These are phyloP conservation scores for Chaetomium sp. DNA, from an alignment of 2,329 filamentous ascomycete species.

Conservation along the genomic window DNA sequence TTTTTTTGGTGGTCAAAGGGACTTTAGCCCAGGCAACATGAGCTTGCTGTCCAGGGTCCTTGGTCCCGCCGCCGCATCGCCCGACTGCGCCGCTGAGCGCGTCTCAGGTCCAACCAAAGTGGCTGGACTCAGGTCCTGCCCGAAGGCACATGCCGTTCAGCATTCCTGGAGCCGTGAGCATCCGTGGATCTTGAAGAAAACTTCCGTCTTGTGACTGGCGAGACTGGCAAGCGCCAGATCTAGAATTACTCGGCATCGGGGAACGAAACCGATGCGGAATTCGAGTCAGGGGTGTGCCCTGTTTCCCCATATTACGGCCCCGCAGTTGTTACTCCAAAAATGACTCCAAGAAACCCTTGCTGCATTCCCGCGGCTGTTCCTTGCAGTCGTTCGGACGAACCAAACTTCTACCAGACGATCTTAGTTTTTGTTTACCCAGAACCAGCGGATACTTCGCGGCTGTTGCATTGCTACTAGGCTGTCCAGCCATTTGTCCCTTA, in stretches of 20 bases:
- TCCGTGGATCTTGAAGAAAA: too few relatives aligned
- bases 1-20: neutral
- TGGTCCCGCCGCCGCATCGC: neutral
- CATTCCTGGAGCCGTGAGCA: too few relatives aligned
- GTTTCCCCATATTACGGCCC: constrained; percentile 8
- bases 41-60: too few relatives aligned
- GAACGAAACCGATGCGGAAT: neutral
- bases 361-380: neutral
- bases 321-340: neutral
- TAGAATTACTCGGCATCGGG: neutral
- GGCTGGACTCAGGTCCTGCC: too few relatives aligned
- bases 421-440: neutral
- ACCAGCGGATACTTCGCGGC: neutral
- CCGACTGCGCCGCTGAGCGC: neutral
- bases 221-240: constrained; percentile 4
- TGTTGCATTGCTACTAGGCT: too few relatives aligned
- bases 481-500: too few relatives aligned
- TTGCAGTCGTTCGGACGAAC: constrained; percentile 6
- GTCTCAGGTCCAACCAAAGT: neutral
- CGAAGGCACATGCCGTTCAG: too few relatives aligned
- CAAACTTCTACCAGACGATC: neutral
- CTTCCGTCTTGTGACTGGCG: neutral
- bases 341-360: constrained; percentile 3
- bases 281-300: constrained; percentile 3
- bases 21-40: too few relatives aligned